Conservation (phyloP, 768 basidiomycete genomes). For the Lentinula sp. region DNA sequence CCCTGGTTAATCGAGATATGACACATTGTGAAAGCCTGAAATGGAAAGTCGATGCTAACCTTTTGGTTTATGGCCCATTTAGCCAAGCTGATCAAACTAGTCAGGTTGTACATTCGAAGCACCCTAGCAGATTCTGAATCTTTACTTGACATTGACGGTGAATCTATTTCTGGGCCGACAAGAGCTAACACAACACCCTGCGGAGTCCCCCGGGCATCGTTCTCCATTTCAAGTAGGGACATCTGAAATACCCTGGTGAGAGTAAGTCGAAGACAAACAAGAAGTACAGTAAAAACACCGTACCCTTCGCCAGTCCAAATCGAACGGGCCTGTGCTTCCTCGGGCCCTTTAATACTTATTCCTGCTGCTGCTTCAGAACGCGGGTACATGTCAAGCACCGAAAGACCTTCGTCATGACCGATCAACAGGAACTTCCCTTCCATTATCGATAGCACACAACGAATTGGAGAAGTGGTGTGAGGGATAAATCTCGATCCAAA, state of each 20-base stretch:
- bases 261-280: not conserved
- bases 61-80: constrained; percentile 69
- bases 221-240: constrained; percentile 66
- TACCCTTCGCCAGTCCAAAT: constrained; percentile 81
- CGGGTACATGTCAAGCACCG: constrained; percentile 80
- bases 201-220: constrained; percentile 39
- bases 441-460: constrained; percentile 66
- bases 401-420: constrained; percentile 75
- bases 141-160: constrained; percentile 27
- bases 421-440: constrained; percentile 65
- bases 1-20: constrained; percentile 32
- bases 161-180: constrained; percentile 57
- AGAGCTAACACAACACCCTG: constrained; percentile 77
- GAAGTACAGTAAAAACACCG: constrained; percentile 14
- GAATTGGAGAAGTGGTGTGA: constrained; percentile 69
- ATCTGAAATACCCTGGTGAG: constrained; percentile 65
- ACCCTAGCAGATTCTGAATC: constrained; percentile 51
- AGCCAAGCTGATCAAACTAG: constrained; percentile 68
- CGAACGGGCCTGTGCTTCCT: constrained; percentile 59
- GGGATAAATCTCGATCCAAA: constrained; percentile 86
- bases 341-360: constrained; percentile 51
- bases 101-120: constrained; percentile 80
- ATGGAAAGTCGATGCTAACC: constrained; percentile 27
- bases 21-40: not conserved
- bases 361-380: constrained; percentile 48